Evolutionary conservation across 83 land plant species (phyloP), one percentile per base, ranked within the genome.

Genomic region (Picea abies): DNA sequence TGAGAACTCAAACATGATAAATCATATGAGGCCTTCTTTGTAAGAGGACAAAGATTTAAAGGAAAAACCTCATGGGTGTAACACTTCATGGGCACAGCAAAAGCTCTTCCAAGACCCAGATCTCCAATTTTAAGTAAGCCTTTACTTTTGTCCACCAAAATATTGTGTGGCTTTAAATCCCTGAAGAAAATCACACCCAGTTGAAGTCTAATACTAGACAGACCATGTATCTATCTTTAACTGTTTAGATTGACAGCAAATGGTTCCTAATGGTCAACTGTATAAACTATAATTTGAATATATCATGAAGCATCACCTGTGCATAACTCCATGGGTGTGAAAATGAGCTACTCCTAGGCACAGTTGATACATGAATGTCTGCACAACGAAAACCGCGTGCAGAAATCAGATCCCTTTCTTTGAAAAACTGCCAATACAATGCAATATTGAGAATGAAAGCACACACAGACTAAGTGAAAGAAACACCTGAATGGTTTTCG

Each of bases 331-430:
- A 85, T 89, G 99, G 77, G 93, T 90, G 70, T 97, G 98, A 86
- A 96, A 95, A 76, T 91, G 93, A n/a, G 92, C 96, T 14, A 97
- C 89, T 68, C 98, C 99, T 73, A 93, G 93, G 89, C 98, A 95
- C 15, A 97, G 89, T 83, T 97, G 99, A 77, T 91, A 97, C 96
- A 95, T 93, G 68, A 95, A 90, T 63, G 90, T 92, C 99, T 96
- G 88, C 69, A 71, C n/a, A 39, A 1, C 7, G n/a, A 72, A 72
- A 72, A 9, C 0, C 12, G 8, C 10, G 9, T 41, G 41, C 52
- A 72, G 23, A 14, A 41, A 72, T 41, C 26, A 73, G 56, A 15
- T 4, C 11, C 58, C 17, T 29, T 29, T 1, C 32, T 72, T n/a
- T 10, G 9, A 39, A 72, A 39, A 44, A 20, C 26, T 44, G 58